Evolutionary conservation across 2,329 filamentous ascomycete species (phyloP).

Genomic region (Ciborinia camelliae): DNA sequence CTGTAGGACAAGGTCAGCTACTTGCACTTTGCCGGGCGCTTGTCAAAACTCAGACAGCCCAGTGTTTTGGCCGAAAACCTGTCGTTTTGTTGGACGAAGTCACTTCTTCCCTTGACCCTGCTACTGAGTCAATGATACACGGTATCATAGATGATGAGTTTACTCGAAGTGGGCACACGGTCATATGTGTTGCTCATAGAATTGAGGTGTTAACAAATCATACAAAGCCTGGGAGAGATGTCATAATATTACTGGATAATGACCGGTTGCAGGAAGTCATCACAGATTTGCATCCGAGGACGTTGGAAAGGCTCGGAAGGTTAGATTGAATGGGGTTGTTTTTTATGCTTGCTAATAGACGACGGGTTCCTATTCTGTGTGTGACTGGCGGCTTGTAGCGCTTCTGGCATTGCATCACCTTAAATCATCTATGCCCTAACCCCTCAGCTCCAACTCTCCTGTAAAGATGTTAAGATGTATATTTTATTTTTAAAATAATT

Average conservation of each 20-base stretch:
- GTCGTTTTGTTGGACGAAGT: slow-evolving; percentile 5
- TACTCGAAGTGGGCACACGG: neutral
- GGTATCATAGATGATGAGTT: slow-evolving; percentile 3
- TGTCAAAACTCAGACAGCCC: neutral
- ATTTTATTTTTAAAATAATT: neutral
- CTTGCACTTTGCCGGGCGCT: slow-evolving; percentile 1
- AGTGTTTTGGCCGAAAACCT: neutral
- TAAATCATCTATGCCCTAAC: neutral
- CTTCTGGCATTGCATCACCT: neutral
- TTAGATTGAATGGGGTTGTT: neutral
- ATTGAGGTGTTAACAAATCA: neutral
- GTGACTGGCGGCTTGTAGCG: neutral
- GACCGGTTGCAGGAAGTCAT: slow-evolving; percentile 6
- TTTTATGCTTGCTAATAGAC: neutral
- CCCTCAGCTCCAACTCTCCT: neutral
- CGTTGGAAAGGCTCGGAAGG: neutral
- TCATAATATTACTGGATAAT: neutral
- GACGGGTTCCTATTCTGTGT: neutral
- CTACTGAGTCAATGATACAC: neutral
- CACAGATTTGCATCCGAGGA: neutral
- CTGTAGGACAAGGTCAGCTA: slow-evolving; percentile 8
- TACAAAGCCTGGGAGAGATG: neutral
- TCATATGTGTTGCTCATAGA: slow-evolving; percentile 5
- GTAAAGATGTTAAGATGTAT: neutral
- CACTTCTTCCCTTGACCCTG: slow-evolving; percentile 1